phyloP scores from a whole-genome alignment of 2,329 filamentous ascomycete genomes.

The Pestalotiopsis sp. region DNA sequence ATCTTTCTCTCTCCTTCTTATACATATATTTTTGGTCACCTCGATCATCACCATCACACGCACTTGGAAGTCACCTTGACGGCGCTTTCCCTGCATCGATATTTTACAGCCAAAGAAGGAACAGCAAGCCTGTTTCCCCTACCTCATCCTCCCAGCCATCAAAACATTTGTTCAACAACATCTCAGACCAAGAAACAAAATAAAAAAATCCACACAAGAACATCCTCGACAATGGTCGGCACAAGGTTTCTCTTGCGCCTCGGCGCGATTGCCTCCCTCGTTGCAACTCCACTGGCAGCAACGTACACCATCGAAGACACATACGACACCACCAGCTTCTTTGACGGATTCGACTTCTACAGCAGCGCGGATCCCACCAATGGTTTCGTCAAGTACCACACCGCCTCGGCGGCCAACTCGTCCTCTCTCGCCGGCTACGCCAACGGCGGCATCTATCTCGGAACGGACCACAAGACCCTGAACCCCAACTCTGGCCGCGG shows the following conservation, averaged over 20 bases:
- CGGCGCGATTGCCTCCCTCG: background rate
- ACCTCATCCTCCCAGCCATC: background rate
- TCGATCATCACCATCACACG: background rate
- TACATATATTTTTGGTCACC: background rate
- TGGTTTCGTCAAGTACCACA: conserved; percentile 72
- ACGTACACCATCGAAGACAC: conserved; percentile 47
- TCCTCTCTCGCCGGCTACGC: conserved; percentile 58
- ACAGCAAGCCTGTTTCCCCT: background rate
- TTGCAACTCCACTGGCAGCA: conserved; percentile 18
- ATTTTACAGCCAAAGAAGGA: background rate
- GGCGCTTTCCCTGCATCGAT: background rate
- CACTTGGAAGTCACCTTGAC: background rate
- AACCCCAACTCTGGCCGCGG: conserved; percentile 60
- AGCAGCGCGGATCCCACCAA: conserved; percentile 65
- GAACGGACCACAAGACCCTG: conserved; percentile 63
- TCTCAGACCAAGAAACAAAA: background rate
- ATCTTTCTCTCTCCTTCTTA: background rate
- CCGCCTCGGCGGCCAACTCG: conserved; percentile 56
- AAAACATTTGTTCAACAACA: background rate
- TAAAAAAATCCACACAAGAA: background rate
- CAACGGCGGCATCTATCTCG: conserved; percentile 62
- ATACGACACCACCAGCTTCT: conserved; percentile 57
- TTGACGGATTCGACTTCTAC: conserved; percentile 57
- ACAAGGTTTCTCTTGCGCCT: background rate
- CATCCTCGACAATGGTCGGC: background rate